Evolutionary conservation across 2,329 filamentous ascomycete species (phyloP).

Genomic region (Aureobasidium sp.): DNA sequence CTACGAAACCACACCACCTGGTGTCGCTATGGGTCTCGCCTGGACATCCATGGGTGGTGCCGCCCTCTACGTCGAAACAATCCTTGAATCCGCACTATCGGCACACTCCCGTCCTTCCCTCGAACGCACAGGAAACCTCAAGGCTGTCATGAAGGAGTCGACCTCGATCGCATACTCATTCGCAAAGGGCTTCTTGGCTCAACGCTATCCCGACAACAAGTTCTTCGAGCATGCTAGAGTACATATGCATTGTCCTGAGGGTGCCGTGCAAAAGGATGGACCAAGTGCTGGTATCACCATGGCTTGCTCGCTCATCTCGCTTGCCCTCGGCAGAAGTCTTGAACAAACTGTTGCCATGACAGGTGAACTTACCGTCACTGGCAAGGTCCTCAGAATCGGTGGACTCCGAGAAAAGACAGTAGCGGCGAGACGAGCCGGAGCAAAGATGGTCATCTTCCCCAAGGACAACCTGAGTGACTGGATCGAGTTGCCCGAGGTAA

Average conservation of each 20-base stretch:
- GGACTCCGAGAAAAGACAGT: constrained; percentile 96
- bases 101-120: constrained; percentile 67
- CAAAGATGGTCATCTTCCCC: constrained; percentile 90
- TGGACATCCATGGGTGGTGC: constrained; percentile 98
- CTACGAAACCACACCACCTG: constrained; percentile 87
- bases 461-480: constrained; percentile 94
- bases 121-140: constrained; percentile 90
- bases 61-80: constrained; percentile 94
- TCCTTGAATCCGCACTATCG: constrained; percentile 75
- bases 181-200: constrained; percentile 80
- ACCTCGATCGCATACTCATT: constrained; percentile 94
- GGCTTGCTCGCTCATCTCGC: constrained; percentile 83
- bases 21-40: constrained; percentile 94
- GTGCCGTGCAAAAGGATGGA: constrained; percentile 88
- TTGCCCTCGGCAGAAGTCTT: constrained; percentile 72
- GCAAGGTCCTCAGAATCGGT: constrained; percentile 91
- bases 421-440: constrained; percentile 83
- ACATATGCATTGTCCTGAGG: constrained; percentile 94
- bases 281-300: constrained; percentile 84
- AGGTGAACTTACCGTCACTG: constrained; percentile 91
- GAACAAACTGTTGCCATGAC: constrained; percentile 94
- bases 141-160: constrained; percentile 97
- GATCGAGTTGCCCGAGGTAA: constrained; percentile 91
- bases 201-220: constrained; percentile 77
- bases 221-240: constrained; percentile 96